These are phyloP conservation scores for Amauroascus verrucosus DNA, from an alignment of 2,329 filamentous ascomycete genomes.

Conservation along the genomic window DNA sequence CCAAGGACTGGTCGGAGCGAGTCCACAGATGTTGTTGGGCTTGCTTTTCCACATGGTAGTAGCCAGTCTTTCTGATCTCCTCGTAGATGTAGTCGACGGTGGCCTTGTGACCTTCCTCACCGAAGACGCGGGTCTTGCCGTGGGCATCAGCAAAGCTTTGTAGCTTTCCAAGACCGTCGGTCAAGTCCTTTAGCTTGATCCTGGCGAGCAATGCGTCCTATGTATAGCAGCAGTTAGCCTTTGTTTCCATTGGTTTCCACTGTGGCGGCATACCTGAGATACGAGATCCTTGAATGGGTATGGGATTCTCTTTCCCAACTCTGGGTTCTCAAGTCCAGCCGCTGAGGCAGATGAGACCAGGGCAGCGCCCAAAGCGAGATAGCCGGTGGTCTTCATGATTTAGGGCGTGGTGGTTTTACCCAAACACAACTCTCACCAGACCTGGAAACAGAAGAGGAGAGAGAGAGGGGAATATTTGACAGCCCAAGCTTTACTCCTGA, in stretches of 20 bases:
- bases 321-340: conserved; percentile 1
- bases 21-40: conserved; percentile 17
- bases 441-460: not conserved
- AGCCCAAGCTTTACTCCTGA: conserved; percentile 4
- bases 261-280: not conserved
- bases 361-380: conserved; percentile 14
- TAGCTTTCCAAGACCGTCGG: conserved; percentile 17
- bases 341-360: conserved; percentile 9
- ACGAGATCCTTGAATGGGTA: conserved; percentile 6
- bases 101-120: conserved; percentile 15
- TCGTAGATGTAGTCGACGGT: conserved; percentile 16
- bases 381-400: conserved; percentile 13
- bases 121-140: conserved; percentile 22
- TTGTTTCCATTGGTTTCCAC: not conserved
- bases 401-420: not conserved
- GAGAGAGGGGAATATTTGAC: not conserved
- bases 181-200: conserved; percentile 19
- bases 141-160: conserved; percentile 19
- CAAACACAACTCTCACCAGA: not conserved
- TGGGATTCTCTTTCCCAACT: conserved; percentile 4
- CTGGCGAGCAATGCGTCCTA: conserved; percentile 18
- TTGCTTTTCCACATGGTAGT: conserved; percentile 18
- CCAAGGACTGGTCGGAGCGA: conserved; percentile 10
- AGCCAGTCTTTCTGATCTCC: conserved; percentile 14
- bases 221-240: conserved; percentile 1